Evolutionary conservation across 2,329 filamentous ascomycete species (phyloP).

Genomic region (Colletotrichum lindemuthianum): DNA sequence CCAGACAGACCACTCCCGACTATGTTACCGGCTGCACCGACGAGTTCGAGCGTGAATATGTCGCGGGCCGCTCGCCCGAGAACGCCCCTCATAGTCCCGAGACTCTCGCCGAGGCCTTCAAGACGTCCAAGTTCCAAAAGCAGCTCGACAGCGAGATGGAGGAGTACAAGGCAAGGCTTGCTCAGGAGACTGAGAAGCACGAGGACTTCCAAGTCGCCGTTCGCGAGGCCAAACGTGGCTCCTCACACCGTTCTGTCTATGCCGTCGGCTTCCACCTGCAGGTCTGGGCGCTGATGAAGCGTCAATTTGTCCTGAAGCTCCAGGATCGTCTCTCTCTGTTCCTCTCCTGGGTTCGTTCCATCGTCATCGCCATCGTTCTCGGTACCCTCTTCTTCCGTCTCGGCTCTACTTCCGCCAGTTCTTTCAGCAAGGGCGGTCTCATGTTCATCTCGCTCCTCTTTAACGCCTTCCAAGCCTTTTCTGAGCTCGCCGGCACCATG

Average conservation of each 20-base stretch:
- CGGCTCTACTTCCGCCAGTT: slow-evolving; percentile 71
- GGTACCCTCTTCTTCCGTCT: slow-evolving; percentile 83
- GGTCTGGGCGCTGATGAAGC: slow-evolving; percentile 83
- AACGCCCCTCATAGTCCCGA: slow-evolving; percentile 77
- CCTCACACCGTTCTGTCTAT: slow-evolving; percentile 81
- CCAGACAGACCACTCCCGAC: slow-evolving; percentile 82
- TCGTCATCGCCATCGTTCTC: slow-evolving; percentile 80
- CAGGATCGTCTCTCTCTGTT: slow-evolving; percentile 83
- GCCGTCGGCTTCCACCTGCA: slow-evolving; percentile 85
- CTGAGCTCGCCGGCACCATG: slow-evolving; percentile 81
- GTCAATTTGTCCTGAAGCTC: slow-evolving; percentile 86
- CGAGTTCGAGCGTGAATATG: slow-evolving; percentile 83
- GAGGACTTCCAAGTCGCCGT: slow-evolving; percentile 83
- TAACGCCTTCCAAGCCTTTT: slow-evolving; percentile 88
- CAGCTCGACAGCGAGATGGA: slow-evolving; percentile 73
- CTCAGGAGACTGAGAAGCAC: slow-evolving; percentile 72
- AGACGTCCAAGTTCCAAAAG: slow-evolving; percentile 67
- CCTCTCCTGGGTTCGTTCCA: slow-evolving; percentile 74
- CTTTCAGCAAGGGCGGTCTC: slow-evolving; percentile 84
- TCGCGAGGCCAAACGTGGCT: slow-evolving; percentile 79
- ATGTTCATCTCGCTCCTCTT: slow-evolving; percentile 84
- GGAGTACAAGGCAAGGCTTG: slow-evolving; percentile 72
- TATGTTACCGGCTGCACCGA: slow-evolving; percentile 87
- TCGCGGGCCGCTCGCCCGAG: slow-evolving; percentile 69
- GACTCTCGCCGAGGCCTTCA: slow-evolving; percentile 75